Base-by-base conservation (phyloP, 768 basidiomycete genomes). In the Cystobasidium onofrii region DNA sequence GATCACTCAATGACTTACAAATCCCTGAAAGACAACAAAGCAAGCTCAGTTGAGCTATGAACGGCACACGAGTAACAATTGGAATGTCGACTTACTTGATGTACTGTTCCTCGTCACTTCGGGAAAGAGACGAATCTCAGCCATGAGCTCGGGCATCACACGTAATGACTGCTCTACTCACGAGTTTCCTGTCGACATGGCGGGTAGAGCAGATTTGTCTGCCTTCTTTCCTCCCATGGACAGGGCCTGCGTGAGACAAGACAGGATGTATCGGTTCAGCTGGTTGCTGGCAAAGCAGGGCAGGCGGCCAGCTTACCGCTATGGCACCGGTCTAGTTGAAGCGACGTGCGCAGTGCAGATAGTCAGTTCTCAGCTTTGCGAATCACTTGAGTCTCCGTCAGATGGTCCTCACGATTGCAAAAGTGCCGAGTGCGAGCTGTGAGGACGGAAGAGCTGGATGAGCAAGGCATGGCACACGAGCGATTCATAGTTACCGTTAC, bases 351-450 rank as follows among this genome's bases (percentile, higher is more conserved):
- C n/a, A n/a, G n/a, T n/a, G n/a, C n/a, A n/a, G 54, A 9, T 55
- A 9, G 54, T n/a, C 29, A 29, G 54, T 55, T 7, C 10, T 23
- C 54, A n/a, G 7, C 7, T n/a, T 55, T 23, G 54, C 54, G 23
- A 10, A 55, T 29, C 54, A 9, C 29, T 7, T 29, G 54, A 55
- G n/a, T 39, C 15, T 6, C 6, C 39, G 39, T 39, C 29, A 4
- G 23, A 4, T 60, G 23, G 2, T 4, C 57, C 57, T 29, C 25
- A 60, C 50, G 18, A 71, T 10, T 33, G 52, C 69, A 44, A 71
- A 71, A 36, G 69, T 71, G 25, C 69, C 54, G 27, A 71, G 69
- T 13, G 69, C 69, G 33, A 71, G 69, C 69, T 71, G 55, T 39
- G 18, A 12, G 46, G 15, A n/a, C 46, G n/a, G 20, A 20, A 50